These are phyloP conservation scores for Linnemannia elongata DNA, from an alignment of 192 early-diverging fungal genomes.

Conservation along the genomic window DNA sequence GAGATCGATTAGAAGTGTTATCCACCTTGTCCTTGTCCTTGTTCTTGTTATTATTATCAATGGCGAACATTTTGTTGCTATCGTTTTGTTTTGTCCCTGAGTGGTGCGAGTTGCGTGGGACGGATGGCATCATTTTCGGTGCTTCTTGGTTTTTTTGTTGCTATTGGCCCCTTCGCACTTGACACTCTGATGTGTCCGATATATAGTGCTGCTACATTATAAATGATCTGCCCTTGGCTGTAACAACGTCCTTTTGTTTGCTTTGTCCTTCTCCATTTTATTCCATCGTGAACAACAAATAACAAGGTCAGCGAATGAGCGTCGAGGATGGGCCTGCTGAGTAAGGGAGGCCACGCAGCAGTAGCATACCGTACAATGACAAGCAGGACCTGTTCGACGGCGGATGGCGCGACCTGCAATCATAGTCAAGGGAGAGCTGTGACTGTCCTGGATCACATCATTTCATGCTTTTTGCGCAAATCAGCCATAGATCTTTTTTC, in stretches of 20 bases:
- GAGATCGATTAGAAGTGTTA: background rate
- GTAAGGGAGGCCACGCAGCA: constrained; percentile 6
- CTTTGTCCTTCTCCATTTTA: no score
- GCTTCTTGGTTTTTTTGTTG: constrained; percentile 4
- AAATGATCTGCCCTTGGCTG: background rate
- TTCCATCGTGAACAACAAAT: background rate
- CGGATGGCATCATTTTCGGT: constrained; percentile 29
- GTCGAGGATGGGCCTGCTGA: constrained; percentile 25
- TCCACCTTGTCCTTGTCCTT: background rate
- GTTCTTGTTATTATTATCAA: background rate
- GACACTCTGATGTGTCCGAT: background rate
- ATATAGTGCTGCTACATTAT: background rate
- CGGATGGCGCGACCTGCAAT: constrained; percentile 11
- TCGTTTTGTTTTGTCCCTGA: constrained; percentile 1
- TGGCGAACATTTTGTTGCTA: background rate
- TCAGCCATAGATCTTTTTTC: background rate
- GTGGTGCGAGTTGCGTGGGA: background rate
- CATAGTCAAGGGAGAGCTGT: background rate
- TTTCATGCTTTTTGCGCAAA: constrained; percentile 28
- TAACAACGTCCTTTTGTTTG: no score
- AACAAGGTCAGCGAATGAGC: constrained; percentile 21
- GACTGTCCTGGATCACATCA: constrained; percentile 38
- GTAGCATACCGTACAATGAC: background rate
- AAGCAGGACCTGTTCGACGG: background rate
- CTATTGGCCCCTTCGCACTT: background rate